These are phyloP conservation scores for Talaromyces funiculosus DNA, from an alignment of 2,329 filamentous ascomycete genomes.

Conservation along the genomic window DNA sequence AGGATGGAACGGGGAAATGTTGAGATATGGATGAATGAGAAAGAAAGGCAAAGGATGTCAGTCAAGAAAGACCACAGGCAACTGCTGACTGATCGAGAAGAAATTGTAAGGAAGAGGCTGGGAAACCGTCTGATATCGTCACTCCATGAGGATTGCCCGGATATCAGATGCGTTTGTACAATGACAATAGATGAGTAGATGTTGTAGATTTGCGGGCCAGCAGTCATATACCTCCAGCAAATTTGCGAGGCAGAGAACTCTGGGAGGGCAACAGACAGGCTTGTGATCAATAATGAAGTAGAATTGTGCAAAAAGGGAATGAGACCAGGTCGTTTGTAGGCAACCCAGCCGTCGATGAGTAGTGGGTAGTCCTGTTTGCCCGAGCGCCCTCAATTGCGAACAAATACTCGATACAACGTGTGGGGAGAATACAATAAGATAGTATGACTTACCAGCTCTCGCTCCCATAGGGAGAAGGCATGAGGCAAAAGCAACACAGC, in stretches of 20 bases:
- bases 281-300: background rate
- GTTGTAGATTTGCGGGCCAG: background rate
- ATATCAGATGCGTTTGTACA: background rate
- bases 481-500: conserved; percentile 12
- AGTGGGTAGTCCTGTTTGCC: background rate
- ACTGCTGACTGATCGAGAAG: background rate
- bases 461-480: conserved; percentile 16
- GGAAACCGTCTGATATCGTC: background rate
- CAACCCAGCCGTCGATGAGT: background rate
- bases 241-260: background rate
- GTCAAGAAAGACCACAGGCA: background rate
- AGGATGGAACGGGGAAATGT: no score
- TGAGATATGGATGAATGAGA: background rate
- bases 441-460: conserved; percentile 15
- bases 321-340: background rate
- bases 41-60: background rate
- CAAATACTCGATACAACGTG: background rate
- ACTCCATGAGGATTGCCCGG: background rate
- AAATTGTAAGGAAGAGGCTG: background rate
- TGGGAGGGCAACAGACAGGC: no score
- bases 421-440: background rate
- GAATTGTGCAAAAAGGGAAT: background rate
- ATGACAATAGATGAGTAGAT: background rate
- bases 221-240: background rate
- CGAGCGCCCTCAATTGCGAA: background rate